These are phyloP conservation scores for Brassica balearica DNA, from an alignment of 441 rosid genomes.

Conservation along the genomic window DNA sequence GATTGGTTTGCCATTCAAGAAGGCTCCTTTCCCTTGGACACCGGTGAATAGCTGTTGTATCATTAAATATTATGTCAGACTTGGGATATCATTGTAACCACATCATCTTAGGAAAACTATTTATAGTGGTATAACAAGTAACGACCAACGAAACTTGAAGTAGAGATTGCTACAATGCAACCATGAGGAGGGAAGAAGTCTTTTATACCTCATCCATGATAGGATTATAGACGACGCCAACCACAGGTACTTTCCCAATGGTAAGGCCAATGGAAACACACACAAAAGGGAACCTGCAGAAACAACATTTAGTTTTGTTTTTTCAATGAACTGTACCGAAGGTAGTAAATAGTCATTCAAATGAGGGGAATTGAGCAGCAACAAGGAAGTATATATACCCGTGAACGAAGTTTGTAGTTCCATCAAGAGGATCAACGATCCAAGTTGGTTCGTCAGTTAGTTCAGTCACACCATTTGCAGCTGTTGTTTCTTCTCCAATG, in stretches of 20 bases:
- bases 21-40: constrained; percentile 79
- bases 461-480: constrained; percentile 74
- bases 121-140: background rate
- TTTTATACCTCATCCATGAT: constrained; percentile 88
- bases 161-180: background rate
- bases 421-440: constrained; percentile 99
- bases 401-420: constrained; percentile 97
- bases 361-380: background rate
- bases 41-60: constrained; percentile 74
- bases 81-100: background rate
- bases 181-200: constrained; percentile 11
- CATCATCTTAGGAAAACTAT: no score
- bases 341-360: background rate
- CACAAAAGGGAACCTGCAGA: constrained; percentile 79
- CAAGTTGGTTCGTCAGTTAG: constrained; percentile 95
- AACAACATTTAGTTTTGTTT: constrained; percentile 22
- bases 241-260: constrained; percentile 72
- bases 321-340: background rate
- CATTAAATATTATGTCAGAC: background rate
- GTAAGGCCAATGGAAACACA: constrained; percentile 96
- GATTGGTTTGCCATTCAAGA: constrained; percentile 76
- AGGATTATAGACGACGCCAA: constrained; percentile 94
- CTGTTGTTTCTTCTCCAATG: constrained; percentile 97
- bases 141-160: background rate
- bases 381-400: constrained; percentile 53